Evolutionary conservation across 164 flowering plant species (phyloP), one percentile per base, ranked within the genome.

Genomic region (Tetrastigma voinierianum): DNA sequence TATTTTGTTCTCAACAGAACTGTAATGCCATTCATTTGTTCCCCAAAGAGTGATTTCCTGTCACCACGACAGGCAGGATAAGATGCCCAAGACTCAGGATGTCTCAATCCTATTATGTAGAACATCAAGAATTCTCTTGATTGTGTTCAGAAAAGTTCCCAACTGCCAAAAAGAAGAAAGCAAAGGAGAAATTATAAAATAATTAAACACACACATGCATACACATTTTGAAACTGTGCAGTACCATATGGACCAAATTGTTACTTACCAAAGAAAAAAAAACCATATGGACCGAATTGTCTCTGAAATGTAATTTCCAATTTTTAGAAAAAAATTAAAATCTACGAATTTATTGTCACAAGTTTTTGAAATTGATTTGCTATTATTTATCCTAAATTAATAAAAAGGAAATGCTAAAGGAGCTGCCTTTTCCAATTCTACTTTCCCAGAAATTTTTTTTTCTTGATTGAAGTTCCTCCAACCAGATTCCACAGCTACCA

Each of bases 51-150:
- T 21, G 79, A 72, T 70, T 87, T 90, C 67, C 77, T 82, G 32
- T 87, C 94, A 69, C 84, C 96, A 52, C 61, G 43, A 68, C 71
- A 13, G 93, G 98, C 16, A 90, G 75, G n/a, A 81, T 70, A 90
- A 32, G 91, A 85, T 9, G 92, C 90, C 98, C 98, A 93, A 10
- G 89, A 77, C 73, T 84, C 56, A 93, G 71, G 25, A 84, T 82
- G 51, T 85, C 89, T 93, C 97, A 45, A 90, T 75, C 80, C 84
- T 80, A 64, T 83, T 73, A 61, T 90, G 98, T 19, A 90, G 78
- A 61, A 93, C 85, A 70, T 93, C 98, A 43, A 93, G 86, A 62
- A 93, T 88, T 80, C 98, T 84, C 78, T 89, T 93, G 74, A 90
- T 75, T 40, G 98, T 90, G 75, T 89, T 89, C 67, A 93, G 71